Evolutionary conservation across 306 rosid genomes (phyloP).

Genomic region (Glycyrrhiza uralensis): DNA sequence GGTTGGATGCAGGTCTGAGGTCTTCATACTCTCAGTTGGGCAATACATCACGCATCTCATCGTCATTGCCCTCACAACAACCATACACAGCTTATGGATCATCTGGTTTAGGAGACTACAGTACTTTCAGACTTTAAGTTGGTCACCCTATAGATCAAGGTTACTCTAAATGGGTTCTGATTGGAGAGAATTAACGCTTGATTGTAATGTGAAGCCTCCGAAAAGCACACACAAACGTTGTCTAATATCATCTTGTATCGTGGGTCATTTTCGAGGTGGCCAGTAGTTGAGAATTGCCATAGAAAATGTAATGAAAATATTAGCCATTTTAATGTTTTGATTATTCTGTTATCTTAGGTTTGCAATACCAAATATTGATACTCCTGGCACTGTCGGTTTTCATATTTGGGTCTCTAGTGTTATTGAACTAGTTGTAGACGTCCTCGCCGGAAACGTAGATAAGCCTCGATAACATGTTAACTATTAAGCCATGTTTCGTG

Average conservation of each 20-base stretch:
- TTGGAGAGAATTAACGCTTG: slow-evolving; percentile 26
- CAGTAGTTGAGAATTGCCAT: slow-evolving; percentile 30
- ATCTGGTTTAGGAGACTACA: slow-evolving; percentile 70
- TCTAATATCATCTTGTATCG: slow-evolving; percentile 7
- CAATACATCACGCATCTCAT: slow-evolving; percentile 46
- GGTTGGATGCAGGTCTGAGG: slow-evolving; percentile 61
- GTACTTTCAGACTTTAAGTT: slow-evolving; percentile 67
- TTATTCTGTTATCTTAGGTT: not conserved
- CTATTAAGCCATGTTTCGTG: too few species aligned
- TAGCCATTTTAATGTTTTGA: slow-evolving; percentile 26
- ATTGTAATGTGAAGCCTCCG: slow-evolving; percentile 34
- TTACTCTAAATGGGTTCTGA: slow-evolving; percentile 35
- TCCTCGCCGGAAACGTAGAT: too few species aligned
- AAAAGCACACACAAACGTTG: not conserved
- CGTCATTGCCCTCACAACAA: slow-evolving; percentile 64
- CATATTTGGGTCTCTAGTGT: not conserved
- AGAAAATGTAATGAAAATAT: slow-evolving; percentile 36
- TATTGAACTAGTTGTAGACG: not conserved
- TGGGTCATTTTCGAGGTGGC: slow-evolving; percentile 35
- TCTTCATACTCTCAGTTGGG: slow-evolving; percentile 67
- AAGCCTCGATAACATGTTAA: too few species aligned
- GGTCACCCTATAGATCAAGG: slow-evolving; percentile 20
- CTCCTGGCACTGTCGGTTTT: not conserved
- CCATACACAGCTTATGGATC: slow-evolving; percentile 63
- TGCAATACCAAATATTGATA: not conserved